Percentiles rank a stretch among this genome's conserved stretches.
Conservation (phyloP, 2,329 filamentous ascomycete species). For the Daldinia eschscholtzii region DNA sequence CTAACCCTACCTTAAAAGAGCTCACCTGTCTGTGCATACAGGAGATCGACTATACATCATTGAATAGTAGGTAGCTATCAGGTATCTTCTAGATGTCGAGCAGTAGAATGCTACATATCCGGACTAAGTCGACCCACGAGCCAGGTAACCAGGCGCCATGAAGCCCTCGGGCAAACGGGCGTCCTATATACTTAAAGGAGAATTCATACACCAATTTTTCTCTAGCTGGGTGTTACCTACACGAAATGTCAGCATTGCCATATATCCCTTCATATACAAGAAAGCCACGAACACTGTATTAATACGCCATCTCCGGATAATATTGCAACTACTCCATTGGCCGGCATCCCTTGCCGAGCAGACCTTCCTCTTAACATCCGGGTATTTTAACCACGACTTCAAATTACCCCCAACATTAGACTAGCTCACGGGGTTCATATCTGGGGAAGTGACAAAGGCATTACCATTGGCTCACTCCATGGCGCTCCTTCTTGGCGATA, state of each 20-base stretch:
- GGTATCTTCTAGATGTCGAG: too few relatives aligned
- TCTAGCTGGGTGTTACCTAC: neutral
- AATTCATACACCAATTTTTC: neutral
- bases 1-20: neutral
- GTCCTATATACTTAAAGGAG: slow-evolving; percentile 12
- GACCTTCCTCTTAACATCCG: slow-evolving; percentile 32
- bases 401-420: slow-evolving; percentile 22
- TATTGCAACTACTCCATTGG: slow-evolving; percentile 28
- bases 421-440: slow-evolving; percentile 30
- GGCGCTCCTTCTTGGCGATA: slow-evolving; percentile 30
- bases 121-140: neutral
- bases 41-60: neutral
- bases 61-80: too few relatives aligned
- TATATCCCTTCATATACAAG: slow-evolving; percentile 4
- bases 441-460: slow-evolving; percentile 26
- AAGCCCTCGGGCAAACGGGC: slow-evolving; percentile 27
- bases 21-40: neutral
- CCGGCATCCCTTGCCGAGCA: slow-evolving; percentile 24
- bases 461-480: slow-evolving; percentile 23
- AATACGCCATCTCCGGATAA: slow-evolving; percentile 31
- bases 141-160: neutral
- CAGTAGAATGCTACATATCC: neutral
- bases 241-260: slow-evolving; percentile 2
- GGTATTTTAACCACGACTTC: slow-evolving; percentile 34
- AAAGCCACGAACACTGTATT: slow-evolving; percentile 15